These are phyloP conservation scores for Pleurotus giganteus DNA, from an alignment of 768 basidiomycete genomes.

Conservation along the genomic window DNA sequence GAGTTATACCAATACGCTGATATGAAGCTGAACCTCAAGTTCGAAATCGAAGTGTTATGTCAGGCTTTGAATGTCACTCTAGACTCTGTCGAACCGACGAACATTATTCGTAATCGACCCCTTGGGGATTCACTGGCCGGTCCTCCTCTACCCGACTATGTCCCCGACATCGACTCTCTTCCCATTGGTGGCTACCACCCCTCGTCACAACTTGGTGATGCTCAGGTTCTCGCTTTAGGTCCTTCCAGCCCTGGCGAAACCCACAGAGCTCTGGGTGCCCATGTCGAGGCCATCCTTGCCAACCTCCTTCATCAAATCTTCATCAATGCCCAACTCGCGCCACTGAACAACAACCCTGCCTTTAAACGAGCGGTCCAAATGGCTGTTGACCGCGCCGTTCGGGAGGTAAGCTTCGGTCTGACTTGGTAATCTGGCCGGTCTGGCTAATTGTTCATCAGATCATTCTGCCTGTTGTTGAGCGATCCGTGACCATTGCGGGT, in stretches of 20 bases:
- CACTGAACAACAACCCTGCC: constrained; percentile 69
- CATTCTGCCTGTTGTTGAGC: constrained; percentile 94
- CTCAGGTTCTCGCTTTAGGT: constrained; percentile 62
- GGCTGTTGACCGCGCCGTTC: constrained; percentile 91
- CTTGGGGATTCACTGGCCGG: constrained; percentile 53
- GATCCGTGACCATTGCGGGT: constrained; percentile 97
- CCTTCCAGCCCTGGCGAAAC: constrained; percentile 59
- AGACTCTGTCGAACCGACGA: constrained; percentile 80
- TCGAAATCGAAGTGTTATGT: constrained; percentile 97
- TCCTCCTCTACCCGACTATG: constrained; percentile 74
- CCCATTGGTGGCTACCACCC: constrained; percentile 73
- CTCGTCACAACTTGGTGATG: constrained; percentile 41
- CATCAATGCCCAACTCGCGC: constrained; percentile 75
- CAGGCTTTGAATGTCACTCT: constrained; percentile 87
- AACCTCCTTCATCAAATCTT: constrained; percentile 70
- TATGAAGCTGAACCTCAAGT: constrained; percentile 94
- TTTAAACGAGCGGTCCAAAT: constrained; percentile 91
- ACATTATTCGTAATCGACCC: constrained; percentile 76
- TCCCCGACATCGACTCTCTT: constrained; percentile 74
- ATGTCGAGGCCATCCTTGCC: constrained; percentile 78
- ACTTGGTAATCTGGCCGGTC: neutral
- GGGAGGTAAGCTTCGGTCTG: constrained; percentile 62
- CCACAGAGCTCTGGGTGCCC: constrained; percentile 67
- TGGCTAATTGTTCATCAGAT: constrained; percentile 48
- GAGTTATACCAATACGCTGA: constrained; percentile 98